Base-by-base conservation (phyloP, 1,139 yeast species). In the Magnusiomyces clavatus region DNA sequence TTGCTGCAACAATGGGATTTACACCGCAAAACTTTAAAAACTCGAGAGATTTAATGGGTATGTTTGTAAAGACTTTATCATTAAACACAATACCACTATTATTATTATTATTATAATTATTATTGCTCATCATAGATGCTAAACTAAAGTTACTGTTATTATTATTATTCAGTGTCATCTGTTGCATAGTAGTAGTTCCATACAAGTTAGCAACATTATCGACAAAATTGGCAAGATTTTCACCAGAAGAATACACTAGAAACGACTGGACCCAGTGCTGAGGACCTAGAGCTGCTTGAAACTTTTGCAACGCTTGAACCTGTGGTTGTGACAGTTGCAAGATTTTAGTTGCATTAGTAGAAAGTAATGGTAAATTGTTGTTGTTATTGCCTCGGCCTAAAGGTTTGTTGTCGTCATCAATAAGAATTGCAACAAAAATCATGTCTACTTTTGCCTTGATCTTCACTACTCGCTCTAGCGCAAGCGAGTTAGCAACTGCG, bases 191-290 rank as follows among this genome's bases (percentile, higher is more conserved):
- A 31, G 46, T 8, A 11, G 39, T 37, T 5, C 52, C 51, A 20
- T 49, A 50, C 11, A 49, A 40, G 12, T 8, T 19, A 1, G 49
- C 47, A 31, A 50, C 17, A 14, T 48, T 45, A 11, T 47, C 52
- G 13, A 44, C 46, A 41, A 47, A 47, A 36, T 44, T 40, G 3
- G 43, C 24, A n/a, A 49, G 16, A 24, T 49, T 45, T 10, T 12
- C 46, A 36, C 34, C 35, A n/a, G 24, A 13, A 16, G 46, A 17
- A 16, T 43, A 43, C 8, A 53, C 34, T 13, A 53, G 29, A 34
- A 48, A 50, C 12, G 49, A 48, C 31, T 53, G 55, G 10, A 34
- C 49, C 55, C 55, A 53, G n/a, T 48, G 45, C 13, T 48, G 47
- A 10, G 41, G 49, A 1, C 51, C 14, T 14, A 50, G 34, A 1